Base-by-base conservation (phyloP, 2,329 filamentous ascomycete species). In the Lasiodiplodia gonubiensis region DNA sequence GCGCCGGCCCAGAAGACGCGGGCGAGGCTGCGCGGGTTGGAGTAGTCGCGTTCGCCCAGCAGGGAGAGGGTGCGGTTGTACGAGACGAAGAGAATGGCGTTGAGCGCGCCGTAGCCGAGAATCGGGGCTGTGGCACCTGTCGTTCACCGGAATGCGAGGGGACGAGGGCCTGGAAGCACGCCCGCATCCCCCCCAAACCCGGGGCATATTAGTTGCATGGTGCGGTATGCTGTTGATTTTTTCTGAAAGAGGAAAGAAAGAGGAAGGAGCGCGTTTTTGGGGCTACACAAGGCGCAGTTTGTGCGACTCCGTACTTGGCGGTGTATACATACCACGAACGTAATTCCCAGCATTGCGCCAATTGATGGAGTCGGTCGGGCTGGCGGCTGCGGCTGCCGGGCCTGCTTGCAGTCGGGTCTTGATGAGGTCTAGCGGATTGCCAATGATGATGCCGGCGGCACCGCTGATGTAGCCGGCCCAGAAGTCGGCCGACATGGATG, bases 391-490 rank as follows among this genome's bases (percentile, higher is more conserved):
- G 46, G 33, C 18, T 33, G 33, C 27, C 35, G 75, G 71, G 25
- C 85, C 85, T 42, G 92, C 90, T 84, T 98, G 94, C 2, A 96
- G 82, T 49, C 90, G 90, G 64, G 93, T 92, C 80, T 94, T 94
- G 73, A 93, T 79, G 23, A 93, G 80, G 76, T 94, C 91, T 4
- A 97, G 84, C 3, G 93, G 93, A 74, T 97, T 97, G 70, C 94
- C 93, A 69, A 97, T 90, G 57, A 97, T 82, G 73, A 97, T 97
- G 54, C 93, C 92, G 59, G 90, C 85, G 67, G 91, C 93, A 64
- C 94, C 94, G 75, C 91, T 94, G 69, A 95, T 81, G 79, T 97
- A 97, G 74, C 94, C 93, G 68, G 94, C 92, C 92, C 92, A 97
- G 79, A 97, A 97, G 77, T 97, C 94, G 72, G 92, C 88, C 61